These are phyloP conservation scores for Blepharisma stoltei DNA, from an alignment of 73 alveolate species.

Conservation along the genomic window DNA sequence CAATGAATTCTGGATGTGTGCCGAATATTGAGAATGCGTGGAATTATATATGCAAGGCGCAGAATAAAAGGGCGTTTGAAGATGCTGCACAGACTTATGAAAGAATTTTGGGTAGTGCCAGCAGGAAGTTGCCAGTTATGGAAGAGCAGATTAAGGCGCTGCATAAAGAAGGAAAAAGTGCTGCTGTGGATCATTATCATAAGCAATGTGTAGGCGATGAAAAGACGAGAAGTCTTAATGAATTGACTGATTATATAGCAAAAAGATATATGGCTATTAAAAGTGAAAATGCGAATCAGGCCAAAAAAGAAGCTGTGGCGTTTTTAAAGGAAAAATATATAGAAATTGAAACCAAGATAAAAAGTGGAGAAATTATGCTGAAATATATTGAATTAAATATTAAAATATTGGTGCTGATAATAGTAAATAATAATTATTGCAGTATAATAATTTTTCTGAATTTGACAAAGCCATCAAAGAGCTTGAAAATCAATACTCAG, in stretches of 20 bases:
- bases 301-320: slow-evolving; percentile 38
- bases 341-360: slow-evolving; percentile 54
- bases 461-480: slow-evolving; percentile 45
- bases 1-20: slow-evolving; percentile 75
- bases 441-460: slow-evolving; percentile 50
- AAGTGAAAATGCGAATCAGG: slow-evolving; percentile 30
- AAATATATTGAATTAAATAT: too few species aligned
- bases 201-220: neutral
- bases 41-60: slow-evolving; percentile 71
- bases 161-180: slow-evolving; percentile 10
- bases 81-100: slow-evolving; percentile 56
- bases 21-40: slow-evolving; percentile 73
- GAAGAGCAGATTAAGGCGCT: neutral
- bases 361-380: slow-evolving; percentile 66
- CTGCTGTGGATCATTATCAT: neutral
- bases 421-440: too few species aligned
- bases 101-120: neutral
- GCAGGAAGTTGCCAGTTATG: neutral
- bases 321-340: slow-evolving; percentile 56
- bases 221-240: neutral
- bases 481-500: slow-evolving; percentile 7
- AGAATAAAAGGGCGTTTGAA: slow-evolving; percentile 55
- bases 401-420: too few species aligned
- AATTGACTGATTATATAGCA: neutral
- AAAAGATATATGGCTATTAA: neutral